A percentile compares a stretch with the other conserved stretches of the same genome.
Evolutionary conservation across 768 basidiomycete species (phyloP).

Genomic region (Mycena albidolilacea): DNA sequence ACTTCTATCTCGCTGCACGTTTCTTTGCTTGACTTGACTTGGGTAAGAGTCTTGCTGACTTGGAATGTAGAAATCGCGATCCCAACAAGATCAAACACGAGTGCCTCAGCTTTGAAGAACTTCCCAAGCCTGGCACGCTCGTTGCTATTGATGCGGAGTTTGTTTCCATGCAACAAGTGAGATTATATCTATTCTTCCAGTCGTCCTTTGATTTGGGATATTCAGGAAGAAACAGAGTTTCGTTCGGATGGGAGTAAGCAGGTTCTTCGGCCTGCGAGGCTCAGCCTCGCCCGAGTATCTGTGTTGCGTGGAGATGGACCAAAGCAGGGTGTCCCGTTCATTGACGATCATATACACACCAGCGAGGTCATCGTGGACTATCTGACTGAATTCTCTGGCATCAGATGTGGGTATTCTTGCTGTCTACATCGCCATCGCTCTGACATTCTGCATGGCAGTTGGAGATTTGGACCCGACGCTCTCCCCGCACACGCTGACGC

Average conservation of each 20-base stretch:
- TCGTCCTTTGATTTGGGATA: neutral
- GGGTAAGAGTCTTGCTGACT: neutral
- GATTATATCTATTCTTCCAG: conserved; percentile 1
- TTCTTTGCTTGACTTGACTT: neutral
- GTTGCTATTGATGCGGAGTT: conserved; percentile 99
- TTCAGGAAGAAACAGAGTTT: conserved; percentile 93
- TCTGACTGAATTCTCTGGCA: conserved; percentile 96
- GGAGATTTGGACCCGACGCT: conserved; percentile 92
- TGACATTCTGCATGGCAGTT: conserved; percentile 59
- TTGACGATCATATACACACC: conserved; percentile 98
- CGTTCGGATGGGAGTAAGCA: conserved; percentile 96
- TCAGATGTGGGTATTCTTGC: conserved; percentile 75
- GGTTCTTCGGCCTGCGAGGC: conserved; percentile 90
- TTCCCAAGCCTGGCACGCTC: conserved; percentile 88
- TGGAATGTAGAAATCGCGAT: conserved; percentile 78
- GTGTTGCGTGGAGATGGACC: conserved; percentile 90
- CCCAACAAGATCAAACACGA: conserved; percentile 82
- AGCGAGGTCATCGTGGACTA: conserved; percentile 97
- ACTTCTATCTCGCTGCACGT: conserved; percentile 89
- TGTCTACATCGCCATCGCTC: conserved; percentile 12
- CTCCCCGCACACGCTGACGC: conserved; percentile 92
- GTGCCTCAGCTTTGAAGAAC: conserved; percentile 76
- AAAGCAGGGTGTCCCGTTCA: conserved; percentile 90
- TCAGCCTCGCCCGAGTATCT: conserved; percentile 95
- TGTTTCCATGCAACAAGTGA: conserved; percentile 94